Evolutionary conservation across 768 basidiomycete species (phyloP), one percentile per base, ranked within the genome.

Genomic region (Omphalotus guepiniiformis): DNA sequence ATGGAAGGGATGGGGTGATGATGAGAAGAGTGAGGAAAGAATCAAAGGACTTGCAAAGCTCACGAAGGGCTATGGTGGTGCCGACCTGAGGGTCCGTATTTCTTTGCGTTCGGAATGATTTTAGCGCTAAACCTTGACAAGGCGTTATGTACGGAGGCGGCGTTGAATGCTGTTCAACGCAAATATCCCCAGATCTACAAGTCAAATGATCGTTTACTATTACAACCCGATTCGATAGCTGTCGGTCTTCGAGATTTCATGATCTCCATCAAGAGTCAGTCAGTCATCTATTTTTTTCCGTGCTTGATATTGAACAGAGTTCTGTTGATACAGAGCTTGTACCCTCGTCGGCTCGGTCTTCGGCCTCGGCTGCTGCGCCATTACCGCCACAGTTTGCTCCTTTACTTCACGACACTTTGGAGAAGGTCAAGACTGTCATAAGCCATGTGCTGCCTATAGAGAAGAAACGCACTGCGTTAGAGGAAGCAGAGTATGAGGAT

Each of bases 181-280:
- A 76, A 88, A 46, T 99, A 99, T 63, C 96, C 96, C 0, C 96
- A 99, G 63, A 93, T 98, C 38, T 99, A 99, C 74, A 87, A 90
- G 66, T 87, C 90, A 4, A 80, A 75, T 26, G 93, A 98, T 52
- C 75, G 96, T 8, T 69, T 97, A 2, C 60, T 93, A 40, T 73
- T 98, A 46, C 80, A 90, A 53, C 88, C 94, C 6, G 87, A 90
- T 57, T 83, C 84, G 2, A 96, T 98, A 52, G 74, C 75, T 26
- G 82, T 97, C 15, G 80, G 85, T 27, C 72, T 96, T 41, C 75
- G 90, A 32, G 96, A 99, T 63, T 99, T 99, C 61, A 92, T 97
- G 92, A 87, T 95, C 57, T 91, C 95, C 2, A 82, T 96, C 48
- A 93, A 96, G 66, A 95, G 95, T 96, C 57, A 43, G 84, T 71